Conservation (phyloP, 1,284 basidiomycete species). For the Cystobasidium slooffiae region DNA sequence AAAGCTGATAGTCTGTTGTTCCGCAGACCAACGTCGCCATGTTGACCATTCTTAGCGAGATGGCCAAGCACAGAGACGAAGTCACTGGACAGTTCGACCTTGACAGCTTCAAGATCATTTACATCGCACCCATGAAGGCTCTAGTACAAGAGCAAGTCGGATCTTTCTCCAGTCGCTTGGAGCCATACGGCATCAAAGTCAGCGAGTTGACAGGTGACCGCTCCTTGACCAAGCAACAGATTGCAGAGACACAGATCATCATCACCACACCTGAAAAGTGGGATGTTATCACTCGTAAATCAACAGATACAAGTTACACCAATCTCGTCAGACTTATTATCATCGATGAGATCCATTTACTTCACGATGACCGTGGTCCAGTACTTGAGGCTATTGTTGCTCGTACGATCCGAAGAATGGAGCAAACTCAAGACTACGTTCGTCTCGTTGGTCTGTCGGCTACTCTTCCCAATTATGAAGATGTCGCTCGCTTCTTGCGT, state of each 20-base stretch:
- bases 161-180: constrained; percentile 84
- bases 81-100: constrained; percentile 83
- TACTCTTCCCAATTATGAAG: constrained; percentile 96
- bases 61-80: constrained; percentile 81
- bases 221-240: constrained; percentile 98
- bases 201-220: constrained; percentile 96
- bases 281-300: constrained; percentile 99
- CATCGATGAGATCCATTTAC: constrained; percentile 96
- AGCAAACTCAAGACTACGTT: constrained; percentile 89
- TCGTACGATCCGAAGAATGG: constrained; percentile 90
- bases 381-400: constrained; percentile 92
- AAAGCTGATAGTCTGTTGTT: background rate
- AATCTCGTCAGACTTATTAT: constrained; percentile 96
- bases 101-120: constrained; percentile 94
- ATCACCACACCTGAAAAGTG: constrained; percentile 99
- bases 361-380: constrained; percentile 98
- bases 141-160: constrained; percentile 97
- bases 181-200: constrained; percentile 80
- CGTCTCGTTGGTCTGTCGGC: constrained; percentile 94
- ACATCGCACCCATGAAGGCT: constrained; percentile 98
- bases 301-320: constrained; percentile 94
- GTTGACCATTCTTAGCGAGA: constrained; percentile 86
- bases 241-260: constrained; percentile 96
- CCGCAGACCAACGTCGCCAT: constrained; percentile 94
- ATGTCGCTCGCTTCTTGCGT: constrained; percentile 97